Conservation (phyloP, 148 eudicot genomes). For the Vaccinium corymbosum region DNA sequence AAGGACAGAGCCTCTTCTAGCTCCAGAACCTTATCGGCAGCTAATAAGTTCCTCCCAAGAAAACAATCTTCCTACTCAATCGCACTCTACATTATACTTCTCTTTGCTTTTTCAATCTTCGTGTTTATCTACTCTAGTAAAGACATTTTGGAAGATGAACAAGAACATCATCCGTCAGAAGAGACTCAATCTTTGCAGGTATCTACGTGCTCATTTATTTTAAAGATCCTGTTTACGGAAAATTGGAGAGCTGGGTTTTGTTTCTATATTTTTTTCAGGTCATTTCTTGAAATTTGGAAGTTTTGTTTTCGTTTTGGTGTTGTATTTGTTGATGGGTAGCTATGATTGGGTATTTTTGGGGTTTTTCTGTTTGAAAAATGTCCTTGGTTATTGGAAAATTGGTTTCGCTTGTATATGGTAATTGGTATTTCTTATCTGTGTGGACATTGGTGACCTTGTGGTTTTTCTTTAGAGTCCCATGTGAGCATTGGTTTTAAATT, state of each 20-base stretch:
- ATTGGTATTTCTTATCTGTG: not conserved
- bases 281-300: not conserved
- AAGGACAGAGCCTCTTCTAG: slow-evolving; percentile 4
- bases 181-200: slow-evolving; percentile 13
- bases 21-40: not conserved
- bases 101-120: slow-evolving; percentile 28
- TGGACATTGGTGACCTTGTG: not conserved
- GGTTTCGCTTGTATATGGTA: not conserved
- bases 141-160: slow-evolving; percentile 30
- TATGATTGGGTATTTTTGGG: not conserved
- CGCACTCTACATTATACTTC: slow-evolving; percentile 22
- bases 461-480: no score
- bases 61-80: slow-evolving; percentile 20
- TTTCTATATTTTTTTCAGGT: not conserved
- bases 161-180: not conserved
- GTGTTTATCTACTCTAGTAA: slow-evolving; percentile 28
- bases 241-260: slow-evolving; percentile 1
- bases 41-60: slow-evolving; percentile 15
- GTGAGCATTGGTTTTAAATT: not conserved
- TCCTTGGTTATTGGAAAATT: not conserved
- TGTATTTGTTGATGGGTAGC: not conserved
- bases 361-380: not conserved
- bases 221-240: not conserved
- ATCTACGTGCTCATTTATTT: not conserved
- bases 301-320: not conserved